Conservation (phyloP, 805 yeast species). For the Metschnikowia amazonensis region DNA sequence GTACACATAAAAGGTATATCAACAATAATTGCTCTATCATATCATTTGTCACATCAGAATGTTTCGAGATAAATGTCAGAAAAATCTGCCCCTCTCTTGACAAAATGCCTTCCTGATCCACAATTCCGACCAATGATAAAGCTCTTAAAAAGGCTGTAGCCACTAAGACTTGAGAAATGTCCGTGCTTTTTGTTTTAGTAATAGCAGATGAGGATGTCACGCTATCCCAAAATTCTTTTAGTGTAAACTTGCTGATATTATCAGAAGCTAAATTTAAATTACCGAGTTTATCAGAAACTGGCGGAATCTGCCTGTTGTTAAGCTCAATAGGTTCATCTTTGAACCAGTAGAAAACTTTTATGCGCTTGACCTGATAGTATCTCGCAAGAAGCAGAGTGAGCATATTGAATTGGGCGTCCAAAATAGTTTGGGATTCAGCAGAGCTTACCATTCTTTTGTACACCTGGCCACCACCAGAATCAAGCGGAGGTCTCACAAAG, state of each 20-base stretch:
- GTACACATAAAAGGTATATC: conserved; percentile 42
- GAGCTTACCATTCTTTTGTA: conserved; percentile 54
- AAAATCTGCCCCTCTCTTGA: conserved; percentile 48
- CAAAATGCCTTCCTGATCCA: conserved; percentile 28
- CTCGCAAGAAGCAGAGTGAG: conserved; percentile 73
- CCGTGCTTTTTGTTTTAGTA: neutral
- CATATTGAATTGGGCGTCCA: conserved; percentile 61
- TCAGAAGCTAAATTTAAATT: neutral
- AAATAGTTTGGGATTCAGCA: conserved; percentile 43
- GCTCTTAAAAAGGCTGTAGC: conserved; percentile 35
- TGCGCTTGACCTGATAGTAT: conserved; percentile 74
- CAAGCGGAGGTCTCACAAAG: conserved; percentile 63
- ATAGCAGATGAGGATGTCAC: conserved; percentile 15
- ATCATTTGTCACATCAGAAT: conserved; percentile 15
- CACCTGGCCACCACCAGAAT: conserved; percentile 54
- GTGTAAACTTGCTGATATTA: conserved; percentile 19
- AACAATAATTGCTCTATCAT: conserved; percentile 43
- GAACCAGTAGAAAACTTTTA: conserved; percentile 56
- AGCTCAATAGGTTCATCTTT: conserved; percentile 41
- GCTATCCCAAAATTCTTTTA: conserved; percentile 23
- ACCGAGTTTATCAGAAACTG: conserved; percentile 40
- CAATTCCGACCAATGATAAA: conserved; percentile 48
- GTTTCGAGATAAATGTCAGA: conserved; percentile 24
- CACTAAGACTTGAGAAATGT: conserved; percentile 5
- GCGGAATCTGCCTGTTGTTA: conserved; percentile 52